Base-by-base conservation (phyloP, 2,329 filamentous ascomycete species). In the Botrytis squamosa region DNA sequence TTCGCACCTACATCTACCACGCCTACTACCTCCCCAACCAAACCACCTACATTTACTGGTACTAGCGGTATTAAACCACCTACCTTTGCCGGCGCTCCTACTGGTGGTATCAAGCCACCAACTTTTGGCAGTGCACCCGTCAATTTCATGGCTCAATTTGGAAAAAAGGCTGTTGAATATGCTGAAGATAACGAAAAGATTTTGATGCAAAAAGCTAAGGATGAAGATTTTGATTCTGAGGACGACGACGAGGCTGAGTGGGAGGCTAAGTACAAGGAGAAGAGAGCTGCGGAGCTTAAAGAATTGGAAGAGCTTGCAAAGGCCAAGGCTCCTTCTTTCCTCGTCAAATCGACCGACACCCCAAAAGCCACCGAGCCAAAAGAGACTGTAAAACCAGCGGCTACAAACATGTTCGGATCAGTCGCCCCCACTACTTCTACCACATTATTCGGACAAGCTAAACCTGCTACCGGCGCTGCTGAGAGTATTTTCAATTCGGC, bases 401-500 rank as follows among this genome's bases (percentile, higher is more conserved):
- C 67, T 38, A 46, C 67, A 46, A 66, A 40, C 22, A 33, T 62
- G 4, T 65, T 52, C 29, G 14, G 57, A 22, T 22, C 49, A 44
- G 29, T 38, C 6, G n/a, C 73, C 33, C 36, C 65, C 10, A 36
- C 70, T 68, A 36, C 64, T 38, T 71, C 74, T 38, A 76, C 71
- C 36, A 38, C 76, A 22, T 62, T 77, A 14, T 79, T 78, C 67
- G 76, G 75, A 46, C 69, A 86, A 83, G 74, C 82, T 80, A 55
- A 83, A 81, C 44, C 83, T 80, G 40, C 84, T 82, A 65, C 85
- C 83, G 68, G 44, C 40, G 74, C 77, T 40, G 73, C 75, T 22
- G 75, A 73, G 22, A 78, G 75, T 52, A 69, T 77, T 6, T 77
- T 77, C 36, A 77, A 74, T 55, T 78, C 79, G 36, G 16, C 75